These are phyloP conservation scores for Plenodomus tracheiphilus DNA, from an alignment of 2,329 filamentous ascomycete genomes.

Conservation along the genomic window DNA sequence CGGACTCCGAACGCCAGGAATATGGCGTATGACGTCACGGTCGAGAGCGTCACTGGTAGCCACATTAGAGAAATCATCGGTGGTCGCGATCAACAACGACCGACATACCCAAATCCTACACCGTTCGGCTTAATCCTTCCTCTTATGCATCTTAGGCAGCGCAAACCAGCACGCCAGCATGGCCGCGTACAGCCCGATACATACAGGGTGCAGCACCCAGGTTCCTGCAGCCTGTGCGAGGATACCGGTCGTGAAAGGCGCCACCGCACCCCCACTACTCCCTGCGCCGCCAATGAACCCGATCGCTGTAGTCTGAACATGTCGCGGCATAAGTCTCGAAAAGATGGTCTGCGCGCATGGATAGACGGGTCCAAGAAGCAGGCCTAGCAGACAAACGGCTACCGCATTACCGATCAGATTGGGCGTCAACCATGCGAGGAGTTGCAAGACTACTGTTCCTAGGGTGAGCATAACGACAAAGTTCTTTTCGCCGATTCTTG, in stretches of 20 bases:
- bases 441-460: slow-evolving; percentile 68
- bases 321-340: slow-evolving; percentile 60
- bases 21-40: background rate
- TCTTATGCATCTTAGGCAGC: slow-evolving; percentile 62
- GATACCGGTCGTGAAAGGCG: slow-evolving; percentile 68
- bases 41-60: background rate
- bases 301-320: slow-evolving; percentile 65
- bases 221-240: slow-evolving; percentile 65
- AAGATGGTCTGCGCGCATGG: slow-evolving; percentile 71
- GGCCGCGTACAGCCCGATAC: slow-evolving; percentile 64
- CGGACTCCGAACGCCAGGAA: background rate
- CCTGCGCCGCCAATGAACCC: slow-evolving; percentile 72
- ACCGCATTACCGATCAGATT: slow-evolving; percentile 63
- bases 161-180: slow-evolving; percentile 70
- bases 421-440: slow-evolving; percentile 78
- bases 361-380: slow-evolving; percentile 78
- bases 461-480: slow-evolving; percentile 67
- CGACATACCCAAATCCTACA: background rate
- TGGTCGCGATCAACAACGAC: background rate
- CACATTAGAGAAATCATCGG: background rate
- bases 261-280: slow-evolving; percentile 68
- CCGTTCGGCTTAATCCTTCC: slow-evolving; percentile 54
- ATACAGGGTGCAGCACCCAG: slow-evolving; percentile 68
- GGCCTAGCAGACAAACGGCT: slow-evolving; percentile 63
- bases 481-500: slow-evolving; percentile 68